Percentiles rank a stretch among this genome's conserved stretches.
These are phyloP conservation scores for Suillus luteus DNA, from an alignment of 768 basidiomycete genomes.

Conservation along the genomic window DNA sequence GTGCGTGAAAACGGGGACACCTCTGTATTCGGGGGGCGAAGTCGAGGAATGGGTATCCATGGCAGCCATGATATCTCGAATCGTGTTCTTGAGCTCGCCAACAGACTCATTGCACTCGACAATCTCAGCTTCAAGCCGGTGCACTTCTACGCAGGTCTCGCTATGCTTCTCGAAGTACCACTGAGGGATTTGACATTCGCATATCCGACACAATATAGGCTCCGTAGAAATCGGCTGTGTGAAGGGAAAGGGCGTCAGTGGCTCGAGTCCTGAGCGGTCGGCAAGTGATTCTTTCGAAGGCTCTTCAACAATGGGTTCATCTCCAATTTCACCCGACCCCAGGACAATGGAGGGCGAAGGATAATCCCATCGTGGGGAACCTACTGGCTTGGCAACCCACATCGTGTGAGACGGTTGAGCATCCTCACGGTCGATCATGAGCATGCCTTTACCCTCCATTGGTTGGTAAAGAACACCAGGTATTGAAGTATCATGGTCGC, in stretches of 20 bases:
- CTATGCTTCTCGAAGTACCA: conserved; percentile 99
- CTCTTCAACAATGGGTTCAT: conserved; percentile 37
- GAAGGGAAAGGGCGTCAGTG: conserved; percentile 73
- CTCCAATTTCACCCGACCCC: conserved; percentile 45
- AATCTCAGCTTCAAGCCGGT: conserved; percentile 95
- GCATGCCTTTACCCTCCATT: conserved; percentile 99
- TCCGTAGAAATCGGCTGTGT: conserved; percentile 76
- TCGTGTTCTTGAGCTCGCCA: conserved; percentile 80
- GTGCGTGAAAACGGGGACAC: conserved; percentile 80
- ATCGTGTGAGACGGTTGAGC: conserved; percentile 92
- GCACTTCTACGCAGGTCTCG: conserved; percentile 96
- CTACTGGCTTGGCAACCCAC: conserved; percentile 93
- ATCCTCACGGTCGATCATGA: conserved; percentile 92
- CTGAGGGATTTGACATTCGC: conserved; percentile 93
- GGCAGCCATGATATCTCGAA: conserved; percentile 72
- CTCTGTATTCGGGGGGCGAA: conserved; percentile 77
- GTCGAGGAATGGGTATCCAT: conserved; percentile 76
- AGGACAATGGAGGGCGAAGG: conserved; percentile 63
- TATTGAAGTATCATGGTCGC: conserved; percentile 54
- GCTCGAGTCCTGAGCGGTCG: conserved; percentile 42
- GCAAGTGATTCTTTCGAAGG: conserved; percentile 40
- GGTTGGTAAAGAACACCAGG: conserved; percentile 65
- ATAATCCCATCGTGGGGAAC: conserved; percentile 67
- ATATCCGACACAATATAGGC: conserved; percentile 93
- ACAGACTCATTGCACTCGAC: conserved; percentile 92